Evolutionary conservation across 108 stramenopile genomes (phyloP), one percentile per base, ranked within the genome.

Genomic region (Cyclotella sp.): DNA sequence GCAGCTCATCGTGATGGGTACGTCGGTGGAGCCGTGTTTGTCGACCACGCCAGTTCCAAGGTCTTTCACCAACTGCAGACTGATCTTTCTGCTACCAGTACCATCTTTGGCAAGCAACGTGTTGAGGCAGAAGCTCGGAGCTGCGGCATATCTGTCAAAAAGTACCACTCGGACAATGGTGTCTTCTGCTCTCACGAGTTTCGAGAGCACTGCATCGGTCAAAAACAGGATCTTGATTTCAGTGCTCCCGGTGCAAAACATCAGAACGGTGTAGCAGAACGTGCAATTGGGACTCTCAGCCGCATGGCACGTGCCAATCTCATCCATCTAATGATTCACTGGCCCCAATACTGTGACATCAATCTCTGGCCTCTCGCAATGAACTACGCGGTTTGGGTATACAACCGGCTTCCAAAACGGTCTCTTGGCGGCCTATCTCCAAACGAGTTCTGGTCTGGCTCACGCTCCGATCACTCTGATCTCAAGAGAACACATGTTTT

Each of bases 191-290:
- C 73, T 1, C 44, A 54, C 5, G 70, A 70, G 10, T 86, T 78
- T 69, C 27, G 39, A 4, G 27, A 76, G 3, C 76, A 65, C 24
- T 80, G 82, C 52, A 43, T 66, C 0, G 44, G 49, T 9, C 40
- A 65, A 9, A 40, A 53, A 3, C 88, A 86, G 65, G n/a, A 16
- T 14, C 59, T 80, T n/a, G 40, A 28, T 13, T 85, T 83, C 58
- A 49, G 66, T 40, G 89, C 82, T 3, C 82, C 84, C 14, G 89
- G 89, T 40, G 86, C 86, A 14, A 81, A 89, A 51, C 89, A 89
- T 76, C 86, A 89, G 22, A 89, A 89, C 63, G 86, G 67, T 0
- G 74, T 84, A 0, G 86, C 86, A 21, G 89, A 89, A 63, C 84
- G 84, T 49, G 28, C 81, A n/a, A 85, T 87, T 45, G 60, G 67